Conservation (phyloP, 805 yeast genomes). For the Candida piceae region DNA sequence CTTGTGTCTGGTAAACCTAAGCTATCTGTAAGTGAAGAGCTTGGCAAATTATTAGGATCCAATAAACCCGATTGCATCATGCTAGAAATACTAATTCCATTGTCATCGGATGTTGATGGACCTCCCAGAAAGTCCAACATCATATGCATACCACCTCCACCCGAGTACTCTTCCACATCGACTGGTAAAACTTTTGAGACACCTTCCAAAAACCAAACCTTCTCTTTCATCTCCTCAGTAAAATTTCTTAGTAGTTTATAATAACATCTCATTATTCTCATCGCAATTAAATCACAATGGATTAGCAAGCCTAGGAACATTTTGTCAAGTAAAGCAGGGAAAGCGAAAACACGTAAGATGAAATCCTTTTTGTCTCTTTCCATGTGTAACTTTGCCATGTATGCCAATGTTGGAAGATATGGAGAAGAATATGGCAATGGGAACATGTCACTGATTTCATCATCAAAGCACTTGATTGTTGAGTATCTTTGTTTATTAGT, state of each 20-base stretch:
- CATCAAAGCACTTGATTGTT: slow-evolving; percentile 76
- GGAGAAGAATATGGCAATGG: slow-evolving; percentile 84
- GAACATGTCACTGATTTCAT: slow-evolving; percentile 75
- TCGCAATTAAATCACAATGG: slow-evolving; percentile 82
- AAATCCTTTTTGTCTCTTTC: slow-evolving; percentile 84
- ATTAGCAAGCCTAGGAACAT: slow-evolving; percentile 70
- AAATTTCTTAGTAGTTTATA: slow-evolving; percentile 76
- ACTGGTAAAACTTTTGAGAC: slow-evolving; percentile 84
- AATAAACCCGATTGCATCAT: slow-evolving; percentile 41
- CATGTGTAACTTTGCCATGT: slow-evolving; percentile 74
- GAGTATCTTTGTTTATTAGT: slow-evolving; percentile 34
- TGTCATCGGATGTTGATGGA: slow-evolving; percentile 32
- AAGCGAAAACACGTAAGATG: slow-evolving; percentile 81
- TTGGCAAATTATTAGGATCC: slow-evolving; percentile 53
- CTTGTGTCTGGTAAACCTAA: slow-evolving; percentile 49
- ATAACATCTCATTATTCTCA: slow-evolving; percentile 87
- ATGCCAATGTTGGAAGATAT: slow-evolving; percentile 80
- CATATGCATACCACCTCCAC: slow-evolving; percentile 91
- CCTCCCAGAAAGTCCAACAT: slow-evolving; percentile 85
- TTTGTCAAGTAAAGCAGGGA: slow-evolving; percentile 87
- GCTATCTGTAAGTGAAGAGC: slow-evolving; percentile 39
- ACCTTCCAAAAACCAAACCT: slow-evolving; percentile 92
- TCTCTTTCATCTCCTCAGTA: slow-evolving; percentile 81
- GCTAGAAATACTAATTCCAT: slow-evolving; percentile 34
- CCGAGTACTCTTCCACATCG: slow-evolving; percentile 86